Evolutionary conservation across 2,329 filamentous ascomycete genomes (phyloP).

Genomic region (Fonsecaea erecta): DNA sequence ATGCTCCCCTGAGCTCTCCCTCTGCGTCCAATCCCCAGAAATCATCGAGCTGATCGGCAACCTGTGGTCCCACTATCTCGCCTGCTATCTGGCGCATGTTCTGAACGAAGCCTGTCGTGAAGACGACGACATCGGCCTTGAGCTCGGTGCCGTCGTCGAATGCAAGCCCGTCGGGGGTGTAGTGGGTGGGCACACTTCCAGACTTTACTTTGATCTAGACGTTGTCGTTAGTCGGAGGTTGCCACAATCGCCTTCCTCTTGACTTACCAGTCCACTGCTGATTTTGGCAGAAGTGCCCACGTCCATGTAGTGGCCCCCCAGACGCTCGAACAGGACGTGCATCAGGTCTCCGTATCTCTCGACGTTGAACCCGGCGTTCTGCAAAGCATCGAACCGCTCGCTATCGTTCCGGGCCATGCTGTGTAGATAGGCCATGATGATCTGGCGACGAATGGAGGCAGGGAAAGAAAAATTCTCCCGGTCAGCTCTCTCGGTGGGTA

Average conservation of each 20-base stretch:
- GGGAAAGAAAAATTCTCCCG: conserved; percentile 38
- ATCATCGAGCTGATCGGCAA: conserved; percentile 49
- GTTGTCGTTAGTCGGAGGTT: neutral
- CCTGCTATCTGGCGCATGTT: conserved; percentile 48
- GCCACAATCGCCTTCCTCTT: neutral
- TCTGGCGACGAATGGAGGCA: conserved; percentile 38
- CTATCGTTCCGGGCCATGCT: conserved; percentile 42
- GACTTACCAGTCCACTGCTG: conserved; percentile 42
- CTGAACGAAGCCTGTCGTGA: conserved; percentile 52
- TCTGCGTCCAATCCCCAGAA: conserved; percentile 54
- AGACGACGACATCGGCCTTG: conserved; percentile 53
- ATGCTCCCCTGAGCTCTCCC: conserved; percentile 53
- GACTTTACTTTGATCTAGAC: conserved; percentile 52
- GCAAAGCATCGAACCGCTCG: conserved; percentile 47
- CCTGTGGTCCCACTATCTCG: conserved; percentile 47
- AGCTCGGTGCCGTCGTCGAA: conserved; percentile 51
- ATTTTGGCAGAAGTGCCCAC: conserved; percentile 52
- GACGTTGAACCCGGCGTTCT: conserved; percentile 49
- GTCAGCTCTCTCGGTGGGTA: conserved; percentile 35
- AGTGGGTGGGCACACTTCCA: conserved; percentile 43
- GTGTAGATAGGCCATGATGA: conserved; percentile 41
- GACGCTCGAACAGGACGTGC: conserved; percentile 49
- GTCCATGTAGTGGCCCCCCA: conserved; percentile 56
- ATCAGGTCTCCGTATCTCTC: conserved; percentile 47
- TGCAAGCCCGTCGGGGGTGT: conserved; percentile 47